These are phyloP conservation scores for Tuber microsphaerosporum DNA, from an alignment of 495 filamentous ascomycete genomes.

Conservation along the genomic window DNA sequence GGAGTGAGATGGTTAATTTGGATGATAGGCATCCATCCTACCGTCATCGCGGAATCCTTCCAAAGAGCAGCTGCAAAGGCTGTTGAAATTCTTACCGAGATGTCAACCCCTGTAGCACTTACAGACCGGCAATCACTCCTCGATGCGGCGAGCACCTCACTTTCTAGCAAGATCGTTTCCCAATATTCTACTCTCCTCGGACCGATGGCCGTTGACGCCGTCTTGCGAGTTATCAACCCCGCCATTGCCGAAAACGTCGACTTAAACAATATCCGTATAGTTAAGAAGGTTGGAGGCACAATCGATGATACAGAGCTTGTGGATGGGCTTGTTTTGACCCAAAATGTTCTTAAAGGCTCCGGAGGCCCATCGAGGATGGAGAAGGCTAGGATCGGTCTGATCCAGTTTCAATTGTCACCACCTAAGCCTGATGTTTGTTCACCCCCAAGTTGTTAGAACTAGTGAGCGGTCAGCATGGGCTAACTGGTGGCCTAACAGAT, in stretches of 20 bases:
- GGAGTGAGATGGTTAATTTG: slow-evolving; percentile 5
- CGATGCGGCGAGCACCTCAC: slow-evolving; percentile 91
- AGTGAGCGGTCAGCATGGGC: slow-evolving; percentile 23
- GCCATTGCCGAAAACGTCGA: slow-evolving; percentile 96
- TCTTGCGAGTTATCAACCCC: slow-evolving; percentile 86
- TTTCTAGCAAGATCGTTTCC: slow-evolving; percentile 97
- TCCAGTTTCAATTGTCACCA: slow-evolving; percentile 96
- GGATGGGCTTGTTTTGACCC: slow-evolving; percentile 87
- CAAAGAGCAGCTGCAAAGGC: slow-evolving; percentile 84
- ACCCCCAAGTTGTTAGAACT: not conserved
- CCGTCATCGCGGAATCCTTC: slow-evolving; percentile 95
- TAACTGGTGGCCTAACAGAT: slow-evolving; percentile 52
- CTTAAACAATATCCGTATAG: slow-evolving; percentile 85
- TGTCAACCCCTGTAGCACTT: slow-evolving; percentile 89
- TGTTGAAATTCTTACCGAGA: slow-evolving; percentile 83
- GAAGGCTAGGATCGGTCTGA: slow-evolving; percentile 92
- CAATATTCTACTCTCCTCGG: slow-evolving; percentile 88
- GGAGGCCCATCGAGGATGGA: slow-evolving; percentile 89
- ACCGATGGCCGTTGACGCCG: slow-evolving; percentile 93
- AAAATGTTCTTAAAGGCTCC: slow-evolving; percentile 85
- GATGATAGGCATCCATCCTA: slow-evolving; percentile 72
- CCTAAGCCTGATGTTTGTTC: slow-evolving; percentile 89
- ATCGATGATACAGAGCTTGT: slow-evolving; percentile 98
- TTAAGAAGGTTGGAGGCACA: slow-evolving; percentile 96
- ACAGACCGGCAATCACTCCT: slow-evolving; percentile 81